These are phyloP conservation scores for Cercospora sojina DNA, from an alignment of 2,329 filamentous ascomycete genomes.

Conservation along the genomic window DNA sequence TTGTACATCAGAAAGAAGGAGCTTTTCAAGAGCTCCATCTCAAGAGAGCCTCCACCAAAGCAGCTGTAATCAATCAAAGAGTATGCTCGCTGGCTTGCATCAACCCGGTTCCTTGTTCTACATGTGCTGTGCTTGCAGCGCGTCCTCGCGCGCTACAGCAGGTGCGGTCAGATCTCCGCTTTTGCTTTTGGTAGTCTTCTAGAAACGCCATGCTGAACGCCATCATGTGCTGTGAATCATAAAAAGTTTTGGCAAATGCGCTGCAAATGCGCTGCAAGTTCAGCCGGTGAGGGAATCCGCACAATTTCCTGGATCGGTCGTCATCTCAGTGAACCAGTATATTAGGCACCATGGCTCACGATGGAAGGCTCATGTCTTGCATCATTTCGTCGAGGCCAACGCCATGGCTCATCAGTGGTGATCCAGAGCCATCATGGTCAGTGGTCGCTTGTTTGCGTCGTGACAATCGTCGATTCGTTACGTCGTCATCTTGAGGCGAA, in stretches of 20 bases:
- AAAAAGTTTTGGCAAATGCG: constrained; percentile 6
- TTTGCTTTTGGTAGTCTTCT: constrained; percentile 19
- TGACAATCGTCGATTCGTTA: constrained; percentile 24
- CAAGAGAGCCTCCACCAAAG: constrained; percentile 1
- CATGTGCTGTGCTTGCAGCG: constrained; percentile 22
- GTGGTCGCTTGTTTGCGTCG: constrained; percentile 31
- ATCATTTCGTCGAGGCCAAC: constrained; percentile 22
- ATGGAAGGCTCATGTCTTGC: constrained; percentile 22
- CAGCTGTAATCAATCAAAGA: constrained; percentile 6
- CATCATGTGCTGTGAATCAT: constrained; percentile 19
- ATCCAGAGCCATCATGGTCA: constrained; percentile 32
- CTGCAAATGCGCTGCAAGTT: neutral
- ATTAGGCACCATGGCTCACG: constrained; percentile 5
- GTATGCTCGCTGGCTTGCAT: constrained; percentile 8
- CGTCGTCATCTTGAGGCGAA: constrained; percentile 28
- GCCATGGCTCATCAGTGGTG: constrained; percentile 15
- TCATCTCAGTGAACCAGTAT: constrained; percentile 1
- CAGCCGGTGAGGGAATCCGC: neutral
- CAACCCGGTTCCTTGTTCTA: constrained; percentile 23
- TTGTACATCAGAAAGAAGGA: neutral
- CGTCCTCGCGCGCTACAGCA: constrained; percentile 17
- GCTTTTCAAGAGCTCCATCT: neutral
- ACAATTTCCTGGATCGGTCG: neutral
- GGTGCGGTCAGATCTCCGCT: constrained; percentile 17
- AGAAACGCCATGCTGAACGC: constrained; percentile 21